Conservation (phyloP, 768 basidiomycete species). For the Strobilomyces dryophilus region DNA sequence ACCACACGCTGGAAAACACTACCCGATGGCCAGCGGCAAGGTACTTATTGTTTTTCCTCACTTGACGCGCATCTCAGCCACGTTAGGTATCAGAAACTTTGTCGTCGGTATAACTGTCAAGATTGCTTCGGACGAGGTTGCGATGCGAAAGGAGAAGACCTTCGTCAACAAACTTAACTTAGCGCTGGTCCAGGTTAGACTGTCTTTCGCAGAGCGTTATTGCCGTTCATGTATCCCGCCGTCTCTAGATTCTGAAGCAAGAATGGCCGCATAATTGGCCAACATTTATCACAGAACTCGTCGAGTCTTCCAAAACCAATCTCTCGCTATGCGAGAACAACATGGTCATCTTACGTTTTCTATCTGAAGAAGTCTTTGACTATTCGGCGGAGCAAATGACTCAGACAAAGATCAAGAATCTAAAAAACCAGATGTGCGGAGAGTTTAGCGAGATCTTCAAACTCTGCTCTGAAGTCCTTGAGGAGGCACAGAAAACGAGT, state of each 20-base stretch:
- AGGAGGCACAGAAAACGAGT: slow-evolving; percentile 94
- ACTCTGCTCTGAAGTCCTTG: slow-evolving; percentile 92
- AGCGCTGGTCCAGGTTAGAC: slow-evolving; percentile 83
- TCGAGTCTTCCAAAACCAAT: slow-evolving; percentile 95
- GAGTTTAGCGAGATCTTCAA: slow-evolving; percentile 98
- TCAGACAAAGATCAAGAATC: slow-evolving; percentile 92
- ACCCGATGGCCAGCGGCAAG: slow-evolving; percentile 90
- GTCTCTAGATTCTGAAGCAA: slow-evolving; percentile 87
- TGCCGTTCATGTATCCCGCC: slow-evolving; percentile 5
- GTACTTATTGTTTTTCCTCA: slow-evolving; percentile 33
- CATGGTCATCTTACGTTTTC: slow-evolving; percentile 94
- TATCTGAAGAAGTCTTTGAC: slow-evolving; percentile 99
- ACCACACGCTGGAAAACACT: slow-evolving; percentile 93
- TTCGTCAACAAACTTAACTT: slow-evolving; percentile 96
- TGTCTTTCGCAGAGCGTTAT: not conserved
- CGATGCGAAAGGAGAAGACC: slow-evolving; percentile 88
- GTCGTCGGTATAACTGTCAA: slow-evolving; percentile 92
- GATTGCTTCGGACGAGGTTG: slow-evolving; percentile 84
- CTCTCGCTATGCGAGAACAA: slow-evolving; percentile 98
- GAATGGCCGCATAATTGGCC: slow-evolving; percentile 99
- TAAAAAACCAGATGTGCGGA: slow-evolving; percentile 98
- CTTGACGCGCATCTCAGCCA: slow-evolving; percentile 9
- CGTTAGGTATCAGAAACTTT: slow-evolving; percentile 89
- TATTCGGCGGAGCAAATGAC: slow-evolving; percentile 99
- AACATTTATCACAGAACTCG: slow-evolving; percentile 93